phyloP scores from a whole-genome alignment of 768 basidiomycete genomes.

The Fistulinella prunicolor region DNA sequence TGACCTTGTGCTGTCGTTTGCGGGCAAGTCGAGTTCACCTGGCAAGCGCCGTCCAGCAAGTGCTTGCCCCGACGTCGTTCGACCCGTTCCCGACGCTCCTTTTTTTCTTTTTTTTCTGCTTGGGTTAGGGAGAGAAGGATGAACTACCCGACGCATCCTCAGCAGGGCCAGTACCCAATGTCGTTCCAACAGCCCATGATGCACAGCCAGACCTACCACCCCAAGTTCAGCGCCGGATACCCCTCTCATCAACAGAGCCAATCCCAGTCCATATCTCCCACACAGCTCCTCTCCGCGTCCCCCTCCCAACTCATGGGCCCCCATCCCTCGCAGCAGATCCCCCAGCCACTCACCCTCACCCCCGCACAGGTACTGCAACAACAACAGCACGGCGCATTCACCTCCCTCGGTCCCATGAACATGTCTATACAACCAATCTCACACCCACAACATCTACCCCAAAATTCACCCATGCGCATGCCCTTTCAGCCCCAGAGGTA shows the following conservation, averaged over 20 bases:
- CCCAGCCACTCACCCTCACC: constrained; percentile 29
- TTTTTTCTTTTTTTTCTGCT: not conserved
- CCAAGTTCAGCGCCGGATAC: constrained; percentile 17
- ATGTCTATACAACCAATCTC: constrained; percentile 21
- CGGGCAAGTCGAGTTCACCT: not conserved
- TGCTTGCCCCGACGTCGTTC: too few relatives aligned
- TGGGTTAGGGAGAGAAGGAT: constrained; percentile 18
- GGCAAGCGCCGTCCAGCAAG: not conserved
- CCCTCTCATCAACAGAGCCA: constrained; percentile 7
- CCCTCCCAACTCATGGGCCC: constrained; percentile 26
- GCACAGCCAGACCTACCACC: constrained; percentile 18
- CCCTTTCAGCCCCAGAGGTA: constrained; percentile 12
- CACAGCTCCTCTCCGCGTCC: constrained; percentile 15
- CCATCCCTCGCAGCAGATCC: constrained; percentile 10
- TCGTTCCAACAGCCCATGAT: constrained; percentile 21
- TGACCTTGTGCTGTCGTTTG: constrained; percentile 8
- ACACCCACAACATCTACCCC: constrained; percentile 16
- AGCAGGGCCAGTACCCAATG: constrained; percentile 26
- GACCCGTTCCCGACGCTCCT: not conserved
- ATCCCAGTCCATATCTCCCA: constrained; percentile 25
- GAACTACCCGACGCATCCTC: constrained; percentile 24
- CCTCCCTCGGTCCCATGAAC: constrained; percentile 16
- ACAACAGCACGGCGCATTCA: constrained; percentile 25
- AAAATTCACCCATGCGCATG: constrained; percentile 24
- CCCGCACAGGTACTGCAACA: constrained; percentile 38